Percentiles rank a stretch among this genome's conserved stretches.
Evolutionary conservation across 1,139 yeast genomes (phyloP).

Genomic region (Pneumocystis carinii): DNA sequence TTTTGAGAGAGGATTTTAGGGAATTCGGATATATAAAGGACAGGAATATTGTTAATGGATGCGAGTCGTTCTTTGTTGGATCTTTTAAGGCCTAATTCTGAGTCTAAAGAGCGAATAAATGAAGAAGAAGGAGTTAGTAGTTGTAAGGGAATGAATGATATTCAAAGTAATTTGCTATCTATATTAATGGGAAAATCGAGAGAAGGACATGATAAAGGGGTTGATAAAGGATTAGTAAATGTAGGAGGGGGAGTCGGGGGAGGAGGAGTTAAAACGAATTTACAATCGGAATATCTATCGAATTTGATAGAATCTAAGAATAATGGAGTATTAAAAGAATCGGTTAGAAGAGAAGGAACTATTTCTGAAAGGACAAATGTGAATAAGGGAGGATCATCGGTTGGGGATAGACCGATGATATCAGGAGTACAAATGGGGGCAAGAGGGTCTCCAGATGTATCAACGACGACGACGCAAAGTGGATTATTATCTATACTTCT

Average conservation of each 20-base stretch:
- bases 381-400: neutral
- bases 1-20: neutral
- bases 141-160: neutral
- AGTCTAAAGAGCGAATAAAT: neutral
- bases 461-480: neutral
- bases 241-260: too few relatives aligned
- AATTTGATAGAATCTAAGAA: neutral
- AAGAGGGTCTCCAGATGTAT: neutral
- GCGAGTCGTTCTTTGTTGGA: neutral
- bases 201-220: neutral
- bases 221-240: too few relatives aligned
- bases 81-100: neutral
- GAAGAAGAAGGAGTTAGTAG: neutral
- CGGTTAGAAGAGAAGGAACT: neutral
- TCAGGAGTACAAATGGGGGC: neutral
- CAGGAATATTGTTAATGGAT: neutral
- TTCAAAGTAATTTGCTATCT: neutral
- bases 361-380: neutral
- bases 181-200: neutral
- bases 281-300: neutral
- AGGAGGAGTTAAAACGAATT: neutral
- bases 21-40: neutral
- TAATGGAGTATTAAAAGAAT: neutral
- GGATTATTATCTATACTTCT: neutral
- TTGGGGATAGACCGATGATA: neutral